Evolutionary conservation across 2,329 filamentous ascomycete genomes (phyloP).

Genomic region (Sporothrix humicola): DNA sequence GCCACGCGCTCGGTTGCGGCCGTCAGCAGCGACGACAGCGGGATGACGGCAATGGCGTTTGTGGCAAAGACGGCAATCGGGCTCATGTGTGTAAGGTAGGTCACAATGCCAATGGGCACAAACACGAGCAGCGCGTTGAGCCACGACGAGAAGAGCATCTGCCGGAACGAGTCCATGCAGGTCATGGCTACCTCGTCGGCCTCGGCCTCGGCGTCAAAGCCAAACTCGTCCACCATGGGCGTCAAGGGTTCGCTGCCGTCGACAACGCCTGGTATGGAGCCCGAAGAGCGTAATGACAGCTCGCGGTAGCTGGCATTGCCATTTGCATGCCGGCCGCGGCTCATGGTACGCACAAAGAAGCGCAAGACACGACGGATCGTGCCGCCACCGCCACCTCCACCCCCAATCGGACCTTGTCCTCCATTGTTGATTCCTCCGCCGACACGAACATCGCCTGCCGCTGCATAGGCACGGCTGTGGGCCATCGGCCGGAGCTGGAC

Average conservation of each 20-base stretch:
- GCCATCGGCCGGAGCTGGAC: conserved; percentile 20
- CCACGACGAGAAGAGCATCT: conserved; percentile 73
- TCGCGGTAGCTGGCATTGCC: conserved; percentile 20
- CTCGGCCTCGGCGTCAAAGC: not conserved
- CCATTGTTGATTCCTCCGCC: not conserved
- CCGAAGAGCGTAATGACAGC: not conserved
- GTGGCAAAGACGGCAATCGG: conserved; percentile 71
- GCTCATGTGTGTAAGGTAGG: conserved; percentile 57
- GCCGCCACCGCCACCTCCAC: not conserved
- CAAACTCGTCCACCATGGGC: conserved; percentile 5
- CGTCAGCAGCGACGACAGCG: conserved; percentile 72
- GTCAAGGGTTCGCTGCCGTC: conserved; percentile 9
- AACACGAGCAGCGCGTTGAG: conserved; percentile 78
- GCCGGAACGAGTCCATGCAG: conserved; percentile 27
- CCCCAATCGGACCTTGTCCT: not conserved
- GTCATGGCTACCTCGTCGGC: conserved; percentile 4
- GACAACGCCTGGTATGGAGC: not conserved
- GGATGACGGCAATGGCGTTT: conserved; percentile 77
- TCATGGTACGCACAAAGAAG: conserved; percentile 24
- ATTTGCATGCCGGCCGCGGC: not conserved
- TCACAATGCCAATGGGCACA: conserved; percentile 77
- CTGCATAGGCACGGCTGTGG: conserved; percentile 27
- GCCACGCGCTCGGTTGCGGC: conserved; percentile 66
- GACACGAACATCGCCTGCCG: conserved; percentile 7
- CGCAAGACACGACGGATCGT: conserved; percentile 17